These are phyloP conservation scores for Scutellaria barbata DNA, from an alignment of 257 asterid genomes.

Conservation along the genomic window DNA sequence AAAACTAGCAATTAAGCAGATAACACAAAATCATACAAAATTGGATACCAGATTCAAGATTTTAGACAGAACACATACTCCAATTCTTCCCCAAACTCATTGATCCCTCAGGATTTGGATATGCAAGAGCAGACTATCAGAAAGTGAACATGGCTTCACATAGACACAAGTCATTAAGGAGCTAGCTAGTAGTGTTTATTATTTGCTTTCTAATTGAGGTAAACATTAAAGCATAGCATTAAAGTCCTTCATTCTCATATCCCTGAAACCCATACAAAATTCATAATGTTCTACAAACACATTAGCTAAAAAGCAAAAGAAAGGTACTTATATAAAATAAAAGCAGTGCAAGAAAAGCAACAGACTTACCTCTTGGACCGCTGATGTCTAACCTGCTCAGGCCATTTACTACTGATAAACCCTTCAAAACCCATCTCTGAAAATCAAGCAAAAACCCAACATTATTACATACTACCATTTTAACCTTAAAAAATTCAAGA, in stretches of 20 bases:
- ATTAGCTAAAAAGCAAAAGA: constrained; percentile 18
- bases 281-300: constrained; percentile 21
- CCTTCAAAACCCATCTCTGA: constrained; percentile 80
- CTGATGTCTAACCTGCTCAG: constrained; percentile 52
- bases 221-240: constrained; percentile 20
- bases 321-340: not conserved
- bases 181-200: not conserved
- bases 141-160: constrained; percentile 25
- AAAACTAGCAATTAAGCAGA: constrained; percentile 30
- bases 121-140: not conserved
- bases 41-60: constrained; percentile 37
- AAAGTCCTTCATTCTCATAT: constrained; percentile 22
- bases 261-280: constrained; percentile 26
- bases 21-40: constrained; percentile 30
- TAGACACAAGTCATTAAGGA: constrained; percentile 18
- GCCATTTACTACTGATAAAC: constrained; percentile 53
- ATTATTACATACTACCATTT: constrained; percentile 13
- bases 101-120: constrained; percentile 28
- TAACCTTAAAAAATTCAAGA: constrained; percentile 18
- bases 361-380: constrained; percentile 74
- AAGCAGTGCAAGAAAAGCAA: constrained; percentile 20
- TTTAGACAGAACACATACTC: constrained; percentile 35
- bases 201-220: constrained; percentile 22
- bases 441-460: constrained; percentile 23
- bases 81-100: constrained; percentile 27